These are phyloP conservation scores for Microbotryum intermedium DNA, from an alignment of 1,284 basidiomycete genomes.

Conservation along the genomic window DNA sequence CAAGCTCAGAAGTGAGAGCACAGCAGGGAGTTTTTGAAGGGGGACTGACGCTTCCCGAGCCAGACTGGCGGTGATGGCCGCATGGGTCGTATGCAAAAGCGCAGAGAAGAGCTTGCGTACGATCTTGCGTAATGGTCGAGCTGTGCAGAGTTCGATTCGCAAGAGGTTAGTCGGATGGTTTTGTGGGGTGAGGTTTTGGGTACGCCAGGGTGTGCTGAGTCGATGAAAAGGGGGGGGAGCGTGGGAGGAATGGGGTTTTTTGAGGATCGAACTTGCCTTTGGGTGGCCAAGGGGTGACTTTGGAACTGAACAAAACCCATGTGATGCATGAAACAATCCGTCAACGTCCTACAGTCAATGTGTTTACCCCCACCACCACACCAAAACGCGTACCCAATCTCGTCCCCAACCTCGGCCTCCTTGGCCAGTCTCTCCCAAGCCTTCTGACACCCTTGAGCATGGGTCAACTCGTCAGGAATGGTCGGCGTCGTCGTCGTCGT, in stretches of 20 bases:
- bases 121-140: slow-evolving; percentile 10
- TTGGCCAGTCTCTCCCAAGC: neutral
- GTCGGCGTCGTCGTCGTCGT: neutral
- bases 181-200: neutral
- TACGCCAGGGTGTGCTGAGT: neutral
- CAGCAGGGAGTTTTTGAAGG: neutral
- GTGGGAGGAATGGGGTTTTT: neutral
- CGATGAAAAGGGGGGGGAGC: no score
- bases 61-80: neutral
- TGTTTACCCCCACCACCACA: neutral
- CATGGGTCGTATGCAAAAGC: slow-evolving; percentile 1
- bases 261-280: neutral
- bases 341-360: no score
- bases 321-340: no score
- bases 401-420: neutral
- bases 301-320: neutral
- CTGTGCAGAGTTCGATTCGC: neutral
- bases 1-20: neutral
- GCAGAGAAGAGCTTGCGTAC: slow-evolving; percentile 15
- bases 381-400: neutral
- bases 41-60: slow-evolving; percentile 7
- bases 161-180: neutral
- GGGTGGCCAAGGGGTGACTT: slow-evolving; percentile 5
- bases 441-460: slow-evolving; percentile 3
- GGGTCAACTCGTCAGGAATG: neutral